Evolutionary conservation across 1,284 basidiomycete species (phyloP).

Genomic region (Stereum hirsutum): DNA sequence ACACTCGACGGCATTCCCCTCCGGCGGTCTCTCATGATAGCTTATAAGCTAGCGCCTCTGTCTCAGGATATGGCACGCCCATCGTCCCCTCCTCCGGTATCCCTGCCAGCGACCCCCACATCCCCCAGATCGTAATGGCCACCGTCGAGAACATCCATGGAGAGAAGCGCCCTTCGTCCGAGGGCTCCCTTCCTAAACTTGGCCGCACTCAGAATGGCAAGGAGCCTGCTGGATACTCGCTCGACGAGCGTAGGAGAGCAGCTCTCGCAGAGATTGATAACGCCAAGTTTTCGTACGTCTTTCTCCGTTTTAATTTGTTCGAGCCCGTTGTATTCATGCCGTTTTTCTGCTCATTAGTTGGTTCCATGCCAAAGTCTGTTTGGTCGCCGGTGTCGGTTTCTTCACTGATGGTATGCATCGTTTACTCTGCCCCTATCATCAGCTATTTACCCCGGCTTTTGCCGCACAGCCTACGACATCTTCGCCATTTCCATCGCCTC

Average conservation of each 20-base stretch:
- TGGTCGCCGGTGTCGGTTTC: conserved; percentile 76
- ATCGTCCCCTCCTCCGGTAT: not conserved
- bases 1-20: not conserved
- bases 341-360: conserved; percentile 15
- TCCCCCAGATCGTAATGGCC: conserved; percentile 3
- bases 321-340: conserved; percentile 2
- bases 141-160: conserved; percentile 3
- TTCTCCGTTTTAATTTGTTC: conserved; percentile 9
- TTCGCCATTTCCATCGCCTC: conserved; percentile 48
- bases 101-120: not conserved
- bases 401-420: conserved; percentile 67
- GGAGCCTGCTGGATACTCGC: conserved; percentile 4
- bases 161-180: conserved; percentile 10
- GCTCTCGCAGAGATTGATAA: conserved; percentile 48
- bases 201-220: not conserved
- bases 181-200: conserved; percentile 4
- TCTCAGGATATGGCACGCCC: not conserved
- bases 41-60: conserved; percentile 5
- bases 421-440: not conserved
- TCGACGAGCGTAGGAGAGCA: conserved; percentile 32
- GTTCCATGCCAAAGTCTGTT: conserved; percentile 62
- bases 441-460: conserved; percentile 2
- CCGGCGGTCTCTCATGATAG: not conserved
- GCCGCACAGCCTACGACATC: conserved; percentile 37
- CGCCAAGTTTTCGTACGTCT: conserved; percentile 37